Conservation (phyloP, 306 rosid species). For the Cucurbita ficifolia region DNA sequence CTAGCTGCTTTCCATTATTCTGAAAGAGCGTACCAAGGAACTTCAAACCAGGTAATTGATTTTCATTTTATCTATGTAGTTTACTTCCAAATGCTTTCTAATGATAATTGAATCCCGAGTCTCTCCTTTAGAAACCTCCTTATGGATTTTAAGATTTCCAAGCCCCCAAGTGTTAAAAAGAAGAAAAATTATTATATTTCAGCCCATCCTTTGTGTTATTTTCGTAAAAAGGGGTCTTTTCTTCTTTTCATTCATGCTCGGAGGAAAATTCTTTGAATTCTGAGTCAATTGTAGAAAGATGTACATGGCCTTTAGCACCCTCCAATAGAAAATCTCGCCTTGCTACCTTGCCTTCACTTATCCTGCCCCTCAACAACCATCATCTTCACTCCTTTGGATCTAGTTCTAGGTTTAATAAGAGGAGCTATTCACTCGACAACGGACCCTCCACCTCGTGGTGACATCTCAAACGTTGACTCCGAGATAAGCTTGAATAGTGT, state of each 20-base stretch:
- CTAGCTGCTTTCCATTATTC: conserved; percentile 57
- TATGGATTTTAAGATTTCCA: too few species aligned
- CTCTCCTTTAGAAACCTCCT: too few species aligned
- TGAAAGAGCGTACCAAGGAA: conserved; percentile 67
- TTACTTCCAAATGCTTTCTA: background rate
- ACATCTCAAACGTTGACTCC: too few species aligned
- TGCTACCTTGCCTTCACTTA: background rate
- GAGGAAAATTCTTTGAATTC: too few species aligned
- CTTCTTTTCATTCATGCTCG: too few species aligned
- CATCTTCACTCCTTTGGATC: background rate
- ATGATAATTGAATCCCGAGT: too few species aligned
- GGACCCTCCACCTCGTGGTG: background rate
- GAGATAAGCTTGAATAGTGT: background rate
- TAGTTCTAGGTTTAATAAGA: background rate
- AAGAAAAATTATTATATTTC: too few species aligned
- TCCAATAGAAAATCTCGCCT: background rate
- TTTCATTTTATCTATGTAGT: conserved; percentile 2
- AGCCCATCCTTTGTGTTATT: too few species aligned
- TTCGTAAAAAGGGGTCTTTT: too few species aligned
- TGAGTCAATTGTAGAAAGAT: too few species aligned
- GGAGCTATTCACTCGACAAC: background rate
- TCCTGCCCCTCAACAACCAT: background rate
- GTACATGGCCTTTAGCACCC: background rate
- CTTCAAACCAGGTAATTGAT: conserved; percentile 34
- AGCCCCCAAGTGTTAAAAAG: too few species aligned